Base-by-base conservation (phyloP, 768 basidiomycete genomes). In the Leccinum rimulosum region DNA sequence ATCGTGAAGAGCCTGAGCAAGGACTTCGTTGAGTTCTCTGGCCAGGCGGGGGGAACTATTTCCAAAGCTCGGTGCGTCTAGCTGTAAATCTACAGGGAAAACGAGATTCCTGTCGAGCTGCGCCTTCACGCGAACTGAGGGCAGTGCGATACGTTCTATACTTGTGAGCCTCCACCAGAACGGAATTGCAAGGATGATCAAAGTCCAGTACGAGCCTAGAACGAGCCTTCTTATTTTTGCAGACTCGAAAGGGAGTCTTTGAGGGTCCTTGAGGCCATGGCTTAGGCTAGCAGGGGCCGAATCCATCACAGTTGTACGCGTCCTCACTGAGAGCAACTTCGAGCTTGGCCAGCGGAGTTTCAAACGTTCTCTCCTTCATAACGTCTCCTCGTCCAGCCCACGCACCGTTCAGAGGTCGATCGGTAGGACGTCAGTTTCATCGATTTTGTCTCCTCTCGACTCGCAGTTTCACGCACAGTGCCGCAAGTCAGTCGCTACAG, bases 151-250 rank as follows among this genome's bases (percentile, higher is more conserved):
- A 28, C 95, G 84, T 68, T 95, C 83, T 30, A 98, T 96, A 62
- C 90, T 91, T 5, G 97, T 98, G 28, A 90, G 87, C 53, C 79
- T 80, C 93, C 94, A 98, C 97, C 97, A 99, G 52, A 93, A 80
- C 3, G 97, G 97, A 19, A 95, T 59, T 1, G 88, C 88, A 7
- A 93, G 74, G 35, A 96, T 63, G 36, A 97, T 80, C 28, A 93
- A 74, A 27, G 81, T 56, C 85, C 94, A 94, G 73, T 95, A 97
- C 1, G 90, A 82, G 4, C 78, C 71, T 58, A 95, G 79, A 62
- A 94, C 86, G 27, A 74, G 74, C 63, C 87, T 76, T 31, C 89
- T 80, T 47, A 79, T 77, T 53, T 58, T 64, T 52, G 75, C 70
- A 14, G 75, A 74, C 70, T 89, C 85, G 63, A 81, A 86, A 66